Percentiles rank a stretch among this genome's conserved stretches.
Conservation (phyloP, 2,329 filamentous ascomycete species). For the Penicillium sp. region DNA sequence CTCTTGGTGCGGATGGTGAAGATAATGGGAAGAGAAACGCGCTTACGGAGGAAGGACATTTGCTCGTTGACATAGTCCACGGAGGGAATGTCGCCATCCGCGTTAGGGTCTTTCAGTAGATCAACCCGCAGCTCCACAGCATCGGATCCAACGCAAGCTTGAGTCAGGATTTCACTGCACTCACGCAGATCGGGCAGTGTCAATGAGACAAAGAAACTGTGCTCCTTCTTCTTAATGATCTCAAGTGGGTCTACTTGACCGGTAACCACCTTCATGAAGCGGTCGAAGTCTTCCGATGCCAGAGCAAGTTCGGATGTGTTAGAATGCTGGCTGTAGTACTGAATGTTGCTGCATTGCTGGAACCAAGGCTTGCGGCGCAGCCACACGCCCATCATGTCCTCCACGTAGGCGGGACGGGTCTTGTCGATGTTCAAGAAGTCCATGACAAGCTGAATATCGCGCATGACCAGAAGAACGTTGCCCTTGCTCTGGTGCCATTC, state of each 20-base stretch:
- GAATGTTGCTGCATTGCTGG: conserved; percentile 86
- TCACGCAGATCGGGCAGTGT: conserved; percentile 74
- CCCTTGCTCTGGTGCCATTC: conserved; percentile 75
- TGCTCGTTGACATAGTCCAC: conserved; percentile 79
- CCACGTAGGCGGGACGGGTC: conserved; percentile 85
- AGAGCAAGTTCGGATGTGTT: conserved; percentile 51
- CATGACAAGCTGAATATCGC: conserved; percentile 84
- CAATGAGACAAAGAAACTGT: conserved; percentile 90
- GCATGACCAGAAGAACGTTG: conserved; percentile 81
- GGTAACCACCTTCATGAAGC: conserved; percentile 69
- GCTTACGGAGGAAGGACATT: conserved; percentile 72
- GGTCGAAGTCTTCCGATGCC: conserved; percentile 67
- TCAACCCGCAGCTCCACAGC: conserved; percentile 95
- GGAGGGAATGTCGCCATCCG: conserved; percentile 57
- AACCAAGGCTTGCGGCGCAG: conserved; percentile 86
- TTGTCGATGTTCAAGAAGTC: conserved; percentile 86
- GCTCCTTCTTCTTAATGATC: conserved; percentile 61
- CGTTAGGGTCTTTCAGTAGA: conserved; percentile 71
- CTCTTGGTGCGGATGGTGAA: conserved; percentile 85
- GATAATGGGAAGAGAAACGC: conserved; percentile 75
- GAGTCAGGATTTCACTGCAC: conserved; percentile 64
- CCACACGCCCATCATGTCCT: conserved; percentile 90
- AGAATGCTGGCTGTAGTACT: conserved; percentile 79
- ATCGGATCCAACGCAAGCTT: conserved; percentile 80
- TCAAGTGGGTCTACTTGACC: conserved; percentile 58